Percentiles rank a stretch among this genome's conserved stretches.
Evolutionary conservation across 208 protist species (phyloP).

Genomic region (Wallacemonas sp.): DNA sequence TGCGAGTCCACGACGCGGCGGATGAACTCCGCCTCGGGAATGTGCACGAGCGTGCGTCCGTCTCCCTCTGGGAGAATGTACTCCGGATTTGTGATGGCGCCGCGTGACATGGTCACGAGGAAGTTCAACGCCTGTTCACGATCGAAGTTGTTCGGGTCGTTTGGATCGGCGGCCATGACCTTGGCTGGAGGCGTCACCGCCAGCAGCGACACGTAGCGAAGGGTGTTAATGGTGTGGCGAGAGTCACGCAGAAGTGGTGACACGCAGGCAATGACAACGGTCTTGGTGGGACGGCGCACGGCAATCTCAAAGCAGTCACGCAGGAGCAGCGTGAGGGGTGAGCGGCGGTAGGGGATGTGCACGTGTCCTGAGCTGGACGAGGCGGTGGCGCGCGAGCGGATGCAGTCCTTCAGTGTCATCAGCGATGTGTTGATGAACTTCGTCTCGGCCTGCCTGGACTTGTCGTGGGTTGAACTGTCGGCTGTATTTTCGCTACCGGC

Average conservation of each 20-base stretch:
- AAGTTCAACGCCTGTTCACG: slow-evolving; percentile 77
- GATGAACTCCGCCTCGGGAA: slow-evolving; percentile 90
- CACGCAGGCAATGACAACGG: slow-evolving; percentile 91
- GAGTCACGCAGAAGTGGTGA: slow-evolving; percentile 87
- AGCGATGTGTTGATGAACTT: slow-evolving; percentile 93
- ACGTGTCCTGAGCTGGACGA: slow-evolving; percentile 76
- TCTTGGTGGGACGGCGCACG: slow-evolving; percentile 84
- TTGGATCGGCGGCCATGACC: slow-evolving; percentile 70
- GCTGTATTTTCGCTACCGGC: slow-evolving; percentile 92
- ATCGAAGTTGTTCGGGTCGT: slow-evolving; percentile 84
- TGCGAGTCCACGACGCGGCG: slow-evolving; percentile 65
- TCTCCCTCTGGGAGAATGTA: slow-evolving; percentile 85
- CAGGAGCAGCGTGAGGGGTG: slow-evolving; percentile 84
- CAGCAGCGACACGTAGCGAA: slow-evolving; percentile 87
- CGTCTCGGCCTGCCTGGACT: slow-evolving; percentile 72
- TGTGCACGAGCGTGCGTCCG: slow-evolving; percentile 86
- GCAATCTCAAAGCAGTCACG: slow-evolving; percentile 92
- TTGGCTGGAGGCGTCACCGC: slow-evolving; percentile 70
- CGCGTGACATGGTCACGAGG: slow-evolving; percentile 56
- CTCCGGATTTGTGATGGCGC: slow-evolving; percentile 63
- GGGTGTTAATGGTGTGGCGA: slow-evolving; percentile 87
- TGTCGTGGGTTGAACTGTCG: slow-evolving; percentile 87
- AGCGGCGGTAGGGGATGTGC: slow-evolving; percentile 90
- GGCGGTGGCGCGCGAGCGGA: slow-evolving; percentile 69
- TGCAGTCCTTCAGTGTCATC: slow-evolving; percentile 93